phyloP scores from a whole-genome alignment of 2,329 filamentous ascomycete genomes.

The Malbranchea zuffiana region DNA sequence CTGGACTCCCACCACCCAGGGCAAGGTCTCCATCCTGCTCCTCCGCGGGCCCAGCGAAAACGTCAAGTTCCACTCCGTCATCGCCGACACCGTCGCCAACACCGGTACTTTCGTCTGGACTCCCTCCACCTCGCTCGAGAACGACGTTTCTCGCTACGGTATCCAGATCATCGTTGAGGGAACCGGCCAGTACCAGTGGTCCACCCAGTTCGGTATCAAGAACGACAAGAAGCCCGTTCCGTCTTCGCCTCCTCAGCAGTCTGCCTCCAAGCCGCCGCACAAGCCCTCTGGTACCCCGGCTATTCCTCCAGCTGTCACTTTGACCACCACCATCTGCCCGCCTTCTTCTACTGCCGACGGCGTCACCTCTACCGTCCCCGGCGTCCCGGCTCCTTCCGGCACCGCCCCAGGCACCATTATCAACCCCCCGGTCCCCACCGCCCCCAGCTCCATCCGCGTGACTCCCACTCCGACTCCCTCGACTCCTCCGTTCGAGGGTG shows the following conservation, averaged over 20 bases:
- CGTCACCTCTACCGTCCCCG: slow-evolving; percentile 13
- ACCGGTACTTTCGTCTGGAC: slow-evolving; percentile 47
- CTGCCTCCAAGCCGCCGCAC: slow-evolving; percentile 6
- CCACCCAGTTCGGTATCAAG: slow-evolving; percentile 50
- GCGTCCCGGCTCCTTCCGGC: slow-evolving; percentile 11
- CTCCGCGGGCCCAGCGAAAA: slow-evolving; percentile 49
- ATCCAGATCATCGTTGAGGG: slow-evolving; percentile 51
- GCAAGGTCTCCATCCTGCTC: slow-evolving; percentile 46
- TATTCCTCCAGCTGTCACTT: slow-evolving; percentile 12
- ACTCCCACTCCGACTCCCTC: slow-evolving; percentile 12
- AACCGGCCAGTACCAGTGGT: slow-evolving; percentile 51
- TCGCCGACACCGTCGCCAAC: slow-evolving; percentile 47
- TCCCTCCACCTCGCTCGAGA: slow-evolving; percentile 38
- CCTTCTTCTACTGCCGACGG: slow-evolving; percentile 11
- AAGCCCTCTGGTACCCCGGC: slow-evolving; percentile 2
- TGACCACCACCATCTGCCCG: slow-evolving; percentile 21
- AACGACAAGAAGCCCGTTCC: slow-evolving; percentile 17
- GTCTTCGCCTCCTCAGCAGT: slow-evolving; percentile 10
- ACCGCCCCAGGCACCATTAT: slow-evolving; percentile 13
- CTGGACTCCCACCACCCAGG: slow-evolving; percentile 39
- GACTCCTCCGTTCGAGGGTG: slow-evolving; percentile 10
- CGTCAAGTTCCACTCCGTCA: slow-evolving; percentile 40
- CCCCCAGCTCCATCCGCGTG: slow-evolving; percentile 6
- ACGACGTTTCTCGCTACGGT: slow-evolving; percentile 46
- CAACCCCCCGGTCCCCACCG: slow-evolving; percentile 7